phyloP scores from a whole-genome alignment of 371 early-diverging fungal species.

The Mucor racemosus region DNA sequence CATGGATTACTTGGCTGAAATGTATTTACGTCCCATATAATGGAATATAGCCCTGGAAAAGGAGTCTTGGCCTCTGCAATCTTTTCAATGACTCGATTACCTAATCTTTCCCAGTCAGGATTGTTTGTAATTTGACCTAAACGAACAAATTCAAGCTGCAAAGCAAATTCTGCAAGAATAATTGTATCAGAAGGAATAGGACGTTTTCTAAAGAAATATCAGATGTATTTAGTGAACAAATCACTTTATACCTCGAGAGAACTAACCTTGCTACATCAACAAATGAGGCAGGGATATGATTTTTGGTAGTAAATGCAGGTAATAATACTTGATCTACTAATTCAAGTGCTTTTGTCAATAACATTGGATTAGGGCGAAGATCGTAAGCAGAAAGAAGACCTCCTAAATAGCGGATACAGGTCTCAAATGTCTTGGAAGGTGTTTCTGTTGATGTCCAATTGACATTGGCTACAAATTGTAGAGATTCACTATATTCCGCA shows the following conservation, averaged over 20 bases:
- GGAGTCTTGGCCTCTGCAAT: neutral
- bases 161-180: constrained; percentile 6
- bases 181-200: neutral
- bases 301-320: constrained; percentile 75
- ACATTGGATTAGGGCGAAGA: constrained; percentile 57
- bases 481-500: constrained; percentile 54
- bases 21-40: neutral
- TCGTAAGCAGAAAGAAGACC: constrained; percentile 68
- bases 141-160: constrained; percentile 6
- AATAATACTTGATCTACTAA: constrained; percentile 70
- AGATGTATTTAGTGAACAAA: neutral
- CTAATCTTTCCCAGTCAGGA: neutral
- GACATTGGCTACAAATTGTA: constrained; percentile 61
- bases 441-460: constrained; percentile 47
- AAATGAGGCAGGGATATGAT: constrained; percentile 68
- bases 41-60: neutral
- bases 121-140: neutral
- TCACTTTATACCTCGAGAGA: neutral
- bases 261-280: neutral
- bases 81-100: neutral
- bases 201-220: neutral
- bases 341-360: constrained; percentile 74
- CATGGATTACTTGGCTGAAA: neutral
- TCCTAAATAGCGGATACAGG: constrained; percentile 77
- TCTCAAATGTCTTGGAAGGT: constrained; percentile 67